Evolutionary conservation across 176 grass and related monocot species (phyloP), one percentile per base, ranked within the genome.

Genomic region (Oryza meyeriana): DNA sequence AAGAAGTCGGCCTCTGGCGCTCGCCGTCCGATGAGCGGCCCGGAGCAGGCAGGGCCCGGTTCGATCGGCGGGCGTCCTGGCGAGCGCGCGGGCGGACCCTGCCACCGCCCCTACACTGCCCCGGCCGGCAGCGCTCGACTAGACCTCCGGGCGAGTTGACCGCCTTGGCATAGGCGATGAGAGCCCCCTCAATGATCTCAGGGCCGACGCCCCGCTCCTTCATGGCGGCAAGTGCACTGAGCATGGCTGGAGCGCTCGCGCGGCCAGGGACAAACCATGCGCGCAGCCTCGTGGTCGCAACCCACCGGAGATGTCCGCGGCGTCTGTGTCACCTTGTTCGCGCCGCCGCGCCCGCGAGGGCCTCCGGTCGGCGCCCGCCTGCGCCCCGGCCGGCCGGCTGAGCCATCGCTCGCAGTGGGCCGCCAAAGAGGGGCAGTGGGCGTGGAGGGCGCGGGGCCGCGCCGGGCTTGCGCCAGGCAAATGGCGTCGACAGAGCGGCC

Each of bases 141-240:
- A n/a, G n/a, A n/a, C n/a, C n/a, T n/a, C n/a, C n/a, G n/a, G n/a
- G n/a, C n/a, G n/a, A n/a, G 96, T 92, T 72, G 90, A 95, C 12
- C 93, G 89, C 73, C 73, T 95, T 99, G 14, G 97, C 97, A 61
- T 96, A 96, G 67, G 91, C 89, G 24, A 99, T 96, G 80, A 96
- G 87, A 39, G 91, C 90, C 0, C 93, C 89, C 39, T 99, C 97
- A 12, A 96, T 80, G 25, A 96, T 77, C 50, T 99, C 97, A 3
- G 93, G 81, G 40, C 79, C 92, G 55, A 96, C 88, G 80, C 81
- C 84, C 8, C 63, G 67, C 35, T 85, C 89, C 85, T 87, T 99
- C 93, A 99, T 99, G 41, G 91, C 89, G 11, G 80, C 85, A 73
- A 99, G n/a, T n/a, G n/a, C n/a, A n/a, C n/a, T 96, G 81, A 96